Conservation (phyloP, 1,139 yeast genomes). For the Diutina sp. region DNA sequence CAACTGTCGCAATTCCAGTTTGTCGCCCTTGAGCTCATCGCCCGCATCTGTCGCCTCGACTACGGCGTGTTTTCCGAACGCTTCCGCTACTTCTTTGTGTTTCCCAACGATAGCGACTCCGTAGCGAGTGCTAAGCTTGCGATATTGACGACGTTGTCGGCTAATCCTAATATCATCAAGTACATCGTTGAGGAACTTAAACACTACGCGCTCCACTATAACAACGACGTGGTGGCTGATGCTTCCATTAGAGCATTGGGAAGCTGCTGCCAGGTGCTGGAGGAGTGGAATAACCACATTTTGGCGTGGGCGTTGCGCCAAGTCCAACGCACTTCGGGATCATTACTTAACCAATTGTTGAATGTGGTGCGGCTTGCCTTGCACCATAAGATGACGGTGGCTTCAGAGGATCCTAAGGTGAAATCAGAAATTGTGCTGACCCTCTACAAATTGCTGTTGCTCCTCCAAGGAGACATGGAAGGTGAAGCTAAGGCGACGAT, state of each 20-base stretch:
- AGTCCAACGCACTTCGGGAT: conserved; percentile 12
- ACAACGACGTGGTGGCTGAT: conserved; percentile 22
- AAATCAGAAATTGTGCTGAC: conserved; percentile 20
- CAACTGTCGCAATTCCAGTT: conserved; percentile 19
- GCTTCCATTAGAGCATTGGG: conserved; percentile 51
- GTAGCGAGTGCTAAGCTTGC: conserved; percentile 48
- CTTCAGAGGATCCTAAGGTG: conserved; percentile 13
- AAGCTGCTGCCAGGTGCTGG: conserved; percentile 30
- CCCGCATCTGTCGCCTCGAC: conserved; percentile 21
- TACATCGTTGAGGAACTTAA: conserved; percentile 55
- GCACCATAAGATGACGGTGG: conserved; percentile 33
- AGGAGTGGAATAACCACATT: conserved; percentile 22
- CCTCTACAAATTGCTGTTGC: conserved; percentile 24
- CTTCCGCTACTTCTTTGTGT: conserved; percentile 41
- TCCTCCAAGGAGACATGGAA: conserved; percentile 15
- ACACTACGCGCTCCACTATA: conserved; percentile 39
- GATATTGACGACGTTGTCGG: conserved; percentile 46
- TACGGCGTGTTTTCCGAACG: conserved; percentile 33
- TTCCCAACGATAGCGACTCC: conserved; percentile 39
- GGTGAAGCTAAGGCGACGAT: conserved; percentile 67
- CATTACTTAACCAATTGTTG: conserved; percentile 41
- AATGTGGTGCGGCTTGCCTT: conserved; percentile 61
- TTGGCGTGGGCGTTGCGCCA: conserved; percentile 31
- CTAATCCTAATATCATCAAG: conserved; percentile 33
- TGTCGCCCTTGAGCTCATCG: conserved; percentile 30